Percentiles rank a stretch among this genome's conserved stretches.
Evolutionary conservation across 2,329 filamentous ascomycete genomes (phyloP).

Genomic region (Ceratocystis huliohia): DNA sequence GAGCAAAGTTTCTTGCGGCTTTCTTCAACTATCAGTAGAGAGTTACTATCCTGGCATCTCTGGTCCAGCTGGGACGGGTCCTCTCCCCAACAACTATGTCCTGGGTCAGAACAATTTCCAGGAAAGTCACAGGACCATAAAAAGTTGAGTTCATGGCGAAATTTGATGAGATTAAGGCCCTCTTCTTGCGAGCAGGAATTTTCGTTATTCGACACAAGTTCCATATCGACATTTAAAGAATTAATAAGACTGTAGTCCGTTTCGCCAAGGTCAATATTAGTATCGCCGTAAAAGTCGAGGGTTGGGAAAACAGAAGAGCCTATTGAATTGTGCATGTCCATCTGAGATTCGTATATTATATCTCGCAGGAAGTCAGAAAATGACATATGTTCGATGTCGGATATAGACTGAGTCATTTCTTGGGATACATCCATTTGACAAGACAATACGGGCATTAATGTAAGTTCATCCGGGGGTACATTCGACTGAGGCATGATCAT

Average conservation of each 20-base stretch:
- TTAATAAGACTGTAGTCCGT: slow-evolving; percentile 40
- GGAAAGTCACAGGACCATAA: slow-evolving; percentile 15
- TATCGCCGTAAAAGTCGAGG: slow-evolving; percentile 39
- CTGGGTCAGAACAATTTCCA: slow-evolving; percentile 26
- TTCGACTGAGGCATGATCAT: not conserved
- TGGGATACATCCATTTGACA: slow-evolving; percentile 1
- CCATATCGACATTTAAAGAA: slow-evolving; percentile 17
- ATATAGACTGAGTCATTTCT: not conserved
- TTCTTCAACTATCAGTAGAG: slow-evolving; percentile 30
- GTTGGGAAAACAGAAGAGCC: slow-evolving; percentile 34
- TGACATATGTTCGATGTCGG: slow-evolving; percentile 26
- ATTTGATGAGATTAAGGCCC: slow-evolving; percentile 22
- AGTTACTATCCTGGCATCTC: not conserved
- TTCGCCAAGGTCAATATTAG: slow-evolving; percentile 39
- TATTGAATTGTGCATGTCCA: slow-evolving; percentile 28
- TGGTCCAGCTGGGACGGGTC: slow-evolving; percentile 34
- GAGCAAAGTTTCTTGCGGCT: slow-evolving; percentile 30
- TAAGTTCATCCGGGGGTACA: not conserved
- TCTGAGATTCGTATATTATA: slow-evolving; percentile 37
- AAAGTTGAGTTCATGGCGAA: slow-evolving; percentile 16
- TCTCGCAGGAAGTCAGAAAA: slow-evolving; percentile 41
- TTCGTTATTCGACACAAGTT: slow-evolving; percentile 7
- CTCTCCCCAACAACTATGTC: slow-evolving; percentile 33
- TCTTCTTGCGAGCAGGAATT: slow-evolving; percentile 35
- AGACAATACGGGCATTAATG: not conserved